Base-by-base conservation (phyloP, 495 filamentous ascomycete species). In the Penicillium angulare region DNA sequence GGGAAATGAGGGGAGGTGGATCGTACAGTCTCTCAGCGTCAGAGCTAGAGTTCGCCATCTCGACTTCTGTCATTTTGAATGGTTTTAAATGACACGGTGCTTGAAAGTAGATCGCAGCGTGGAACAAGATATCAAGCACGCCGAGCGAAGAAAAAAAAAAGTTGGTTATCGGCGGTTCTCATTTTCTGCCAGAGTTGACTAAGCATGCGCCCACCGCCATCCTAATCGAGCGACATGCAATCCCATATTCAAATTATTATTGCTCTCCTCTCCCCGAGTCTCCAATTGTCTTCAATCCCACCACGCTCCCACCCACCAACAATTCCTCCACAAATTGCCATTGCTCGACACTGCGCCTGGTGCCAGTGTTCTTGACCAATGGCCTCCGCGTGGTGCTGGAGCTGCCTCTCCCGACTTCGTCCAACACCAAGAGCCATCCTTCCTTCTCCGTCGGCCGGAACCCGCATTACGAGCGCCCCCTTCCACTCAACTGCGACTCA, bases 381-480 rank as follows among this genome's bases (percentile, higher is more conserved):
- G 87, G 83, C 81, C 65, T 85, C 82, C 53, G 69, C 81, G 43
- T 81, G 76, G 55, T 85, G 85, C 74, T 82, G 83, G 78, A 76
- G 82, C 71, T 87, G 85, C 69, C 78, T 89, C 51, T 73, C 78
- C 51, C 65, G 64, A 60, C 68, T 77, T 49, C 71, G 70, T 17
- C 56, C 57, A 65, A 78, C 73, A 71, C 78, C 68, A 74, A 79
- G 63, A 64, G 63, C 61, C 50, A 60, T 63, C 45, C 63, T 60
- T 56, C 66, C 65, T 53, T 59, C 65, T 38, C 55, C 61, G 65
- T 50, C 60, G 58, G 51, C 69, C 57, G 61, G 68, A 48, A 48
- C 69, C 49, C 46, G 63, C 49, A 53, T 58, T 41, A 53, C 60
- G 64, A 60, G 58, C 67, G 71, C 72, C 34, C 54, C 65, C 27